Base-by-base conservation (phyloP, 129 eudicot genomes). In the Ambrosia artemisiifolia region DNA sequence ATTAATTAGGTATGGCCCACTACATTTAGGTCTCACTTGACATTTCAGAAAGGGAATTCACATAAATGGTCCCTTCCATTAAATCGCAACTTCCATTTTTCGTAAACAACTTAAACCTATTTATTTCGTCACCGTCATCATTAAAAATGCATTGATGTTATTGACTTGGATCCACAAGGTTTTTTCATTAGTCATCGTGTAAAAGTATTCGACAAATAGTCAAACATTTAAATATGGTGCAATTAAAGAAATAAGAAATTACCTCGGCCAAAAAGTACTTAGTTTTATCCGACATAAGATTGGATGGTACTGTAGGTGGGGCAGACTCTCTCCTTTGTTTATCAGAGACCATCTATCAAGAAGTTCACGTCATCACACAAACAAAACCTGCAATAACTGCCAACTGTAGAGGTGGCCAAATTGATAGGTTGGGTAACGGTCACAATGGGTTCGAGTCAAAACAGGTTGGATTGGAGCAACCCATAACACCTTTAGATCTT, bases 271-370 rank as follows among this genome's bases (percentile, higher is more conserved):
- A 71, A 89, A 87, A 95, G 81, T 95, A 95, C 84, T 88, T 88
- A 0, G 93, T 90, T 69, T 85, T 95, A 32, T 84, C 92, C 18
- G 96, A 86, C 44, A 60, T 54, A 65, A 76, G 95, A 68, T 74
- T 85, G 64, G 91, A 67, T 63, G 99, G 89, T 48, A 82, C 69
- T 42, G 78, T 83, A 36, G 99, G 99, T 57, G 97, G 99, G 67
- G 97, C 91, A 40, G 97, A 84, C 83, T 95, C 99, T 91, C 93
- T 88, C 80, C 90, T 85, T 74, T 95, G 99, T 83, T 91, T 95
- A 81, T 95, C 99, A 6, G 97, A 95, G n/a, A 95, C 96, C 87
- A 95, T 82, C 99, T 95, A 67, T 56, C 74, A 73, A 72, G 74
- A 48, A 64, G 38, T 50, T 55, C 57, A 78, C 34, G 47, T 16